Evolutionary conservation across 2,329 filamentous ascomycete genomes (phyloP), one percentile per base, ranked within the genome.

Genomic region (Xylariales sp.): DNA sequence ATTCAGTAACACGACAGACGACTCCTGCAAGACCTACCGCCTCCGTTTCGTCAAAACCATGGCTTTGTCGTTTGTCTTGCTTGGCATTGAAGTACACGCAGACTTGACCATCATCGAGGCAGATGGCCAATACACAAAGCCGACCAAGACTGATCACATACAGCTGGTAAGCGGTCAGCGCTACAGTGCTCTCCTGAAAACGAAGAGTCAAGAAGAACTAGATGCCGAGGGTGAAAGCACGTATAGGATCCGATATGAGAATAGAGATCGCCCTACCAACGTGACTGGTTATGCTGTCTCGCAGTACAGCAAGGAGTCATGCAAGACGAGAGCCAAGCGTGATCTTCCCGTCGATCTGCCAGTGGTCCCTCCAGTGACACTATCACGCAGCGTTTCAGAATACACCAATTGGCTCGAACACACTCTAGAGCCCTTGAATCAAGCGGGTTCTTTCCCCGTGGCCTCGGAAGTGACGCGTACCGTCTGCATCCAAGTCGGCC

Each of bases 81-180:
- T 81, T 3, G 77, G 64, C 0, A 71, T 85, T 29, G 76, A 82
- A 46, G 70, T 56, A 5, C 81, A 86, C 49, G 51, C 64, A 2
- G 61, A 72, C 8, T 54, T 84, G 28, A 70, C 68, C 0, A 65
- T 86, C 40, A 78, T 86, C 42, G 73, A 76, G 43, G 80, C 75
- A 0, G 82, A 85, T 46, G 72, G 70, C 11, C 60, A 63, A 12
- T 79, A 78, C 54, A 78, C 74, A 3, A 63, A 70, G 50, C 70
- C 72, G 0, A 60, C 66, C 14, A 49, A 51, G 0, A 69, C 69
- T 2, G 60, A 66, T 16, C 68, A 72, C 47, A 63, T 84, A 39
- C 78, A 82, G 50, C 51, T 83, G 4, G 70, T 66, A 6, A 61
- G 66, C 4, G 80, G 80, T 0, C 79, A 84, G 51, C 72, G 80